A percentile compares a stretch with the other conserved stretches of the same genome.
Evolutionary conservation across 768 basidiomycete species (phyloP).

Genomic region (Phylloporus sp.): DNA sequence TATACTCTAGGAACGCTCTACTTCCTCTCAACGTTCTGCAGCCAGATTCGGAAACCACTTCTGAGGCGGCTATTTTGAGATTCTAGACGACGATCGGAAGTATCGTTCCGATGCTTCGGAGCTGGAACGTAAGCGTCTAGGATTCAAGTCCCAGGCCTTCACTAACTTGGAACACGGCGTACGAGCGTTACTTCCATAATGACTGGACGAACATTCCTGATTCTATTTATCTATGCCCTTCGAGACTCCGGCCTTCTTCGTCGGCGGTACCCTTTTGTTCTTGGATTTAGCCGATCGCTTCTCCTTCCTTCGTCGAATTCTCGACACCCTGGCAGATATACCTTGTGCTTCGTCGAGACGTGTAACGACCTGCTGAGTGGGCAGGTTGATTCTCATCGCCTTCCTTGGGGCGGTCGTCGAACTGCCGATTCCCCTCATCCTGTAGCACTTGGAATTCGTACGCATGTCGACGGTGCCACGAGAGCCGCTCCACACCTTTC

Average conservation of each 20-base stretch:
- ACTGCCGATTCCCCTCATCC: not conserved
- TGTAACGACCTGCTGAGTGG: not conserved
- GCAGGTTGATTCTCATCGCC: constrained; percentile 4
- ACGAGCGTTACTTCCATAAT: no score
- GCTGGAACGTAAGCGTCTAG: no score
- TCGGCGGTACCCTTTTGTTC: constrained; percentile 4
- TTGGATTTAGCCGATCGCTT: not conserved
- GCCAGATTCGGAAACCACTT: no score
- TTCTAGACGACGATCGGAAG: no score
- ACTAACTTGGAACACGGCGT: no score
- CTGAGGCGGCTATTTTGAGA: no score
- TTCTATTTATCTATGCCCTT: not conserved
- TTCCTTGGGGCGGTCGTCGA: not conserved
- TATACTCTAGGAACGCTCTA: no score
- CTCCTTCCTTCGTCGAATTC: not conserved
- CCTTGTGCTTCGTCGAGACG: constrained; percentile 5
- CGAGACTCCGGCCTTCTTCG: not conserved
- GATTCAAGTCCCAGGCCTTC: no score
- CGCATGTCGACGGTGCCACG: not conserved
- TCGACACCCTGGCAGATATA: not conserved
- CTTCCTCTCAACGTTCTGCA: no score
- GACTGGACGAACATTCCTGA: no score
- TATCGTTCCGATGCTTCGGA: no score
- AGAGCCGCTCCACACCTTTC: constrained; percentile 1
- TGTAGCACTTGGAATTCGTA: constrained; percentile 5